Base-by-base conservation (phyloP, 2,329 filamentous ascomycete species). In the Calonectria hawksworthii region DNA sequence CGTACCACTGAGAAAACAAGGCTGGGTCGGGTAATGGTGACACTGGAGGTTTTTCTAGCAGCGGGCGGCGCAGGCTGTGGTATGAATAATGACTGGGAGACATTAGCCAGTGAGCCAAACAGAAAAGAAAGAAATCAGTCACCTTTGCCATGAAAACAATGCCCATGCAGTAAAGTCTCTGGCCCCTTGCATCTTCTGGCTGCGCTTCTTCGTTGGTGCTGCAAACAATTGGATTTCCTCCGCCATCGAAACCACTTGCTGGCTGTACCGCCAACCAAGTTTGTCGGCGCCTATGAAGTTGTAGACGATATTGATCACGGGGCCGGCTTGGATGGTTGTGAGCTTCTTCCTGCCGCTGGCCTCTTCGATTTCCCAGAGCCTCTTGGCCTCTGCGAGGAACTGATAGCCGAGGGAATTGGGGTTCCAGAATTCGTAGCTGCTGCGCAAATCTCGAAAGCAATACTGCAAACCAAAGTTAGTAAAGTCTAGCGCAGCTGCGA, bases 381-480 rank as follows among this genome's bases (percentile, higher is more conserved):
- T 38, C 16, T 63, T 63, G 14, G 56, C 56, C 11, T 63, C 56
- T 23, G 56, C 56, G 10, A 63, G n/a, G 23, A 63, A 63, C 10
- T 63, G 56, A 28, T 63, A 63, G 36, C 56, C 34, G 10, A 63
- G 56, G 8, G 56, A 41, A 28, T 38, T 63, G 10, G 56, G 56
- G 23, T 63, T 63, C 56, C 56, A 63, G 26, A 63, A 63, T 34
- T 63, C 56, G 18, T 28, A 63, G n/a, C n/a, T 63, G 54, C 21
- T 59, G 6, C 32, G 56, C 10, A 63, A 13, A 18, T 63, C 23
- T 63, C 56, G 34, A 41, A 11, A 41, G 21, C 56, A 63, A 7
- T 63, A 63, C 56, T 63, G 14, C 11, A 36, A 13, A 61, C 8
- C 16, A 38, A n/a, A 16, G 11, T 61, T 16, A 41, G 34, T 10